Evolutionary conservation across 768 basidiomycete genomes (phyloP).

Genomic region (Pholiota microspora): DNA sequence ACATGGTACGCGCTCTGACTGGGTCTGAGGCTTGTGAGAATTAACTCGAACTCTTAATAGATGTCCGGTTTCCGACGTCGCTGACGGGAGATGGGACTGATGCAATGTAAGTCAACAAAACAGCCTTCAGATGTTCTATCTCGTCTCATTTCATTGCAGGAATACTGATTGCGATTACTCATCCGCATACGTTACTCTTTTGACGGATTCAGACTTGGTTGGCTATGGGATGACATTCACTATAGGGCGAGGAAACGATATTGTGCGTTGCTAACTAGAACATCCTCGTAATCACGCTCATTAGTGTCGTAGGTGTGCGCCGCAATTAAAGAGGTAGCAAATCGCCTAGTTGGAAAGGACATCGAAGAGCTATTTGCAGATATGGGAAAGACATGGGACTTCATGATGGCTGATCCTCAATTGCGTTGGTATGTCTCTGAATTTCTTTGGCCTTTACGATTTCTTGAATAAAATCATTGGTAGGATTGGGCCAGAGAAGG

Average conservation of each 20-base stretch:
- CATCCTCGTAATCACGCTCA: neutral
- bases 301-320: constrained; percentile 59
- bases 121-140: neutral
- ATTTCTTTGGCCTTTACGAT: neutral
- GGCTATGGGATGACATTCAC: constrained; percentile 97
- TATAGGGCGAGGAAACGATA: constrained; percentile 93
- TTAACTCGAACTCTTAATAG: constrained; percentile 31
- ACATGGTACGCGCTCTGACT: constrained; percentile 24
- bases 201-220: constrained; percentile 71
- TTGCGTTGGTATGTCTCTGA: constrained; percentile 68
- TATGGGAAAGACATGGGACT: constrained; percentile 92
- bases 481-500: constrained; percentile 94
- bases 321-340: constrained; percentile 77
- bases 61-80: constrained; percentile 91
- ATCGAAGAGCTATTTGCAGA: constrained; percentile 79
- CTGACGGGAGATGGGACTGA: constrained; percentile 90
- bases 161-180: constrained; percentile 97
- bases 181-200: constrained; percentile 82
- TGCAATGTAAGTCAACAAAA: constrained; percentile 62
- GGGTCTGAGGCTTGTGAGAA: neutral
- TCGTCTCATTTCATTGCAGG: constrained; percentile 40
- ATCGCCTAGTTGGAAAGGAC: constrained; percentile 79
- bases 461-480: neutral
- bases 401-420: constrained; percentile 85
- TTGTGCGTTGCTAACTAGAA: constrained; percentile 42